Base-by-base conservation (phyloP, 2,329 filamentous ascomycete genomes). In the Aspergillus ibericus region DNA sequence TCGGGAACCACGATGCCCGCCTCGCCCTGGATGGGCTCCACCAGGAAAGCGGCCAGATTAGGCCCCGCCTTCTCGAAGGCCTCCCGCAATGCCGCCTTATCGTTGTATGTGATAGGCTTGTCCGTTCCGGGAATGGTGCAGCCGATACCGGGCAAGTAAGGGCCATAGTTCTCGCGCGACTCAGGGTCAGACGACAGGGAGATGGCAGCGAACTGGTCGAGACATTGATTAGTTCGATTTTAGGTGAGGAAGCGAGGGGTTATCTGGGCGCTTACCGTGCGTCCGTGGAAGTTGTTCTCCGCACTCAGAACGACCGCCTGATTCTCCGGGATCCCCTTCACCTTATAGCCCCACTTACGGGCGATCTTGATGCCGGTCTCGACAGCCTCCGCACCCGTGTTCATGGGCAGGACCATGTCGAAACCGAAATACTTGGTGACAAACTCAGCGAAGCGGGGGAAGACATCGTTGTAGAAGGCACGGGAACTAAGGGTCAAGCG, bases 331-430 rank as follows among this genome's bases (percentile, higher is more conserved):
- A 98, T 93, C 20, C 88, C 88, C 84, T 98, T 97, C 74, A 91
- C 87, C 80, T 96, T 97, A 83, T 97, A 97, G 5, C 92, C 93
- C 93, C 93, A 98, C 79, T 98, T 98, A 66, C 93, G 85, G 59
- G 93, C 93, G 78, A 98, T 88, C 83, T 98, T 98, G 79, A 98
- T 88, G 12, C 90, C 93, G 0, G 93, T 97, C 83, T 98, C 93
- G 35, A 96, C 92, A 8, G 93, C 93, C 79, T 98, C 93, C 20
- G 93, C 93, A 59, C 93, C 93, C 1, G 93, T 98, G 82, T 97
- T 97, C 93, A 98, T 97, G 65, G 93, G 93, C 75, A 98, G 79
- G 34, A 96, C 92, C 93, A 97, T 97, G 77, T 98, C 93, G 75
- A 96, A 98, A 62, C 92, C 92, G 75, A 97, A 96, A 73, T 91